Evolutionary conservation across 225 moss, liverwort and hornwort genomes (phyloP).

Genomic region (Polytrichum formosum): DNA sequence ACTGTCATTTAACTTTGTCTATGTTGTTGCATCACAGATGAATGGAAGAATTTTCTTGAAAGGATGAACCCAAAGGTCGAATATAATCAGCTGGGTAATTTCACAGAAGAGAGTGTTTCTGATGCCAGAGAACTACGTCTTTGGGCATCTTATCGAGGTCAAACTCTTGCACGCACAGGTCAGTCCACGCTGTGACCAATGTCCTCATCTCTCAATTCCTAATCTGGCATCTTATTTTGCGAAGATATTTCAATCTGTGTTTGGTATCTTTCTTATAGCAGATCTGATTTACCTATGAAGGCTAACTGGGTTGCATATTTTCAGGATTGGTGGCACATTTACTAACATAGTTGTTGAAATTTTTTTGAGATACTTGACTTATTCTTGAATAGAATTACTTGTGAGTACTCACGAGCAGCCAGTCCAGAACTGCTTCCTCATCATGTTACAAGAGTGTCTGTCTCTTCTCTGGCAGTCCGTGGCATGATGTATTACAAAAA

Average conservation of each 20-base stretch:
- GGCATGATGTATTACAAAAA: slow-evolving; percentile 80
- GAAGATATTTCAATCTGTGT: too few relatives aligned
- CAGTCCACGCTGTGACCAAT: not conserved
- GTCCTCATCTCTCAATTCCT: not conserved
- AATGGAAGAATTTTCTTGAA: slow-evolving; percentile 65
- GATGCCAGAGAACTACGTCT: slow-evolving; percentile 42
- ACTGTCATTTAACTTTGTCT: not conserved
- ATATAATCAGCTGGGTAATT: slow-evolving; percentile 21
- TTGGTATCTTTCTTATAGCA: too few relatives aligned
- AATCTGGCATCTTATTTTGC: too few relatives aligned
- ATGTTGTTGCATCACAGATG: slow-evolving; percentile 31
- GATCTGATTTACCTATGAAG: too few relatives aligned
- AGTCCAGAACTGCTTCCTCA: not conserved
- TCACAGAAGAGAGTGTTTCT: slow-evolving; percentile 13
- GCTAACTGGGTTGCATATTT: too few relatives aligned
- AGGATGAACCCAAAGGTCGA: slow-evolving; percentile 35
- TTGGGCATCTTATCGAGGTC: slow-evolving; percentile 79
- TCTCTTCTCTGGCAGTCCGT: slow-evolving; percentile 41
- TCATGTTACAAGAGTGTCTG: not conserved
- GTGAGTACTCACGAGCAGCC: too few relatives aligned
- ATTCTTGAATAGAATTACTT: too few relatives aligned
- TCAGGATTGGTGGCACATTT: too few relatives aligned
- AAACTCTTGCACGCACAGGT: slow-evolving; percentile 76
- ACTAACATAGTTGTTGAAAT: too few relatives aligned
- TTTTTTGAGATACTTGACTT: too few relatives aligned